phyloP scores from a whole-genome alignment of 2,329 filamentous ascomycete species.

The Sclerotinia borealis region DNA sequence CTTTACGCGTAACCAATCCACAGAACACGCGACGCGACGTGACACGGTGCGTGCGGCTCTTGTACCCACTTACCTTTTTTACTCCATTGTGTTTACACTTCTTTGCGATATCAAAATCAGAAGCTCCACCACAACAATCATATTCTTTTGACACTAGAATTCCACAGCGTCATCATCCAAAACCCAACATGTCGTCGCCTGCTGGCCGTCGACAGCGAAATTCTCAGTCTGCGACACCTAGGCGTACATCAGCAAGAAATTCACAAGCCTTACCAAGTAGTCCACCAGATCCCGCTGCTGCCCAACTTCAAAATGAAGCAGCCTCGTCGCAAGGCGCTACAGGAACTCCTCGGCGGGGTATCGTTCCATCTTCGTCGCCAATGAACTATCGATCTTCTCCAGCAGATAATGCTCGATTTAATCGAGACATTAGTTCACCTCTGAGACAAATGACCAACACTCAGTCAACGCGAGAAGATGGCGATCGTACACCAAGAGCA shows the following conservation, averaged over 20 bases:
- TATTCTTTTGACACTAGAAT: background rate
- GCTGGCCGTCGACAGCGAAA: conserved; percentile 49
- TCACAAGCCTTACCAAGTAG: conserved; percentile 50
- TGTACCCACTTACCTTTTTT: conserved; percentile 7
- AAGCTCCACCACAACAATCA: conserved; percentile 1
- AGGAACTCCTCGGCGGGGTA: conserved; percentile 43
- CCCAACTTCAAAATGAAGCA: conserved; percentile 33
- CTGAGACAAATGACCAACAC: conserved; percentile 53
- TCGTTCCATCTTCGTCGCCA: conserved; percentile 71
- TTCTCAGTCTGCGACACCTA: conserved; percentile 50
- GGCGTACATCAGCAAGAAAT: conserved; percentile 50
- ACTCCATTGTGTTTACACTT: background rate
- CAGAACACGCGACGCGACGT: background rate
- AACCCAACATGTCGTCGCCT: conserved; percentile 55
- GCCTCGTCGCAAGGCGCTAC: conserved; percentile 28
- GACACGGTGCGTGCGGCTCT: background rate
- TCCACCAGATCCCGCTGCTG: conserved; percentile 35
- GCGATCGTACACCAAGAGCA: conserved; percentile 66
- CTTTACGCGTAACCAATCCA: conserved; percentile 3
- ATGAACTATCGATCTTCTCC: conserved; percentile 68
- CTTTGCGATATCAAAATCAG: background rate
- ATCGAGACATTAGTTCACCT: conserved; percentile 49
- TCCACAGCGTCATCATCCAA: background rate
- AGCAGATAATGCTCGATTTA: conserved; percentile 35
- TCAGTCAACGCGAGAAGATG: conserved; percentile 48